Evolutionary conservation across 345 rosid species (phyloP).

Genomic region (Pistacia integerrima): DNA sequence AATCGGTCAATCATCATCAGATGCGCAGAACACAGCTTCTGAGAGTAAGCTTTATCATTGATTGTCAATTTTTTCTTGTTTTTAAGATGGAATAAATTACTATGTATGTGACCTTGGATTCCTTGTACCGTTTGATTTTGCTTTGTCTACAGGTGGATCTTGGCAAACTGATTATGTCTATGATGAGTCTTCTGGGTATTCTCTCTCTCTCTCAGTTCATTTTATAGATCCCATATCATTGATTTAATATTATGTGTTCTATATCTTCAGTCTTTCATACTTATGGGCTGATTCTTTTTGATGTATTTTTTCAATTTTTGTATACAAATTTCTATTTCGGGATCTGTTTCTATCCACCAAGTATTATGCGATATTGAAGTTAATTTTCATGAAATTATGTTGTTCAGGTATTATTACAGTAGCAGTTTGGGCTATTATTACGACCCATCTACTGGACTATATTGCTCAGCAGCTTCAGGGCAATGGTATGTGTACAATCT

Average conservation of each 20-base stretch:
- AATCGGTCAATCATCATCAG: constrained; percentile 20
- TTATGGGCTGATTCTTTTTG: not conserved
- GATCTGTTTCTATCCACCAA: not conserved
- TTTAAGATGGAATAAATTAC: not conserved
- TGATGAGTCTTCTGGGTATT: constrained; percentile 92
- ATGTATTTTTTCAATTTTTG: not conserved
- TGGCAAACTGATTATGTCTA: constrained; percentile 66
- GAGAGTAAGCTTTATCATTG: constrained; percentile 37
- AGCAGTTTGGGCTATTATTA: constrained; percentile 88
- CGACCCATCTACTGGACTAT: constrained; percentile 80
- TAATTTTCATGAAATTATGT: not conserved
- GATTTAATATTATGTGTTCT: not conserved
- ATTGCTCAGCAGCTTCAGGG: constrained; percentile 80
- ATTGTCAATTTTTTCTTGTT: not conserved
- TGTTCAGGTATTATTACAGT: constrained; percentile 86
- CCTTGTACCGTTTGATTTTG: constrained; percentile 5
- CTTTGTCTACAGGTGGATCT: constrained; percentile 53
- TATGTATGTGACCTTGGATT: constrained; percentile 14
- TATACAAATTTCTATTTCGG: not conserved
- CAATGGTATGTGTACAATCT: constrained; percentile 57
- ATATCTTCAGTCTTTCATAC: too few relatives aligned
- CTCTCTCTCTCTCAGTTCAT: constrained; percentile 8
- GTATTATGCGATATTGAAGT: not conserved
- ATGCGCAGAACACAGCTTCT: constrained; percentile 24
- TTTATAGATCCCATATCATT: too few relatives aligned